Evolutionary conservation across 1,284 basidiomycete genomes (phyloP).

Genomic region (Irpex sp.): DNA sequence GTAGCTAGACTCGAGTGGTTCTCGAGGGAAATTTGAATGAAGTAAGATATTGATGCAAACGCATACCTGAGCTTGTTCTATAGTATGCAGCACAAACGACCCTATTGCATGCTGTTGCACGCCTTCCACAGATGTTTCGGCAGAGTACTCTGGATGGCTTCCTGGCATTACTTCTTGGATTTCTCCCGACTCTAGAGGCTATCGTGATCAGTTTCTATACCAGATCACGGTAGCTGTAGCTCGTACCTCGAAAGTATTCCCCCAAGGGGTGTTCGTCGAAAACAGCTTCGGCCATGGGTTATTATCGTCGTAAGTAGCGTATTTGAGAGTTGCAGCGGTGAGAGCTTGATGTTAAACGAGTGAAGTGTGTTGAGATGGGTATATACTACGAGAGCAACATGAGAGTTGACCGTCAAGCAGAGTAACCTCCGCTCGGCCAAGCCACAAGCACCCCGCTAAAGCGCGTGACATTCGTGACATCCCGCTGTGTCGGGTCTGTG

Average conservation of each 20-base stretch:
- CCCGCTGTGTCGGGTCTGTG: no score
- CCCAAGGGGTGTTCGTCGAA: conserved; percentile 76
- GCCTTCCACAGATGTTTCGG: conserved; percentile 12
- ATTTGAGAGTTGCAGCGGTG: neutral
- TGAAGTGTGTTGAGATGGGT: neutral
- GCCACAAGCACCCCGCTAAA: neutral
- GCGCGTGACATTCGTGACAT: neutral
- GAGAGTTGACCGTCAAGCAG: neutral
- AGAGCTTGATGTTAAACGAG: neutral
- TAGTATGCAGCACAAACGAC: neutral
- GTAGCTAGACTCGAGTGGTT: no score
- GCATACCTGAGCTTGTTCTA: conserved; percentile 16
- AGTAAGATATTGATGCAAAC: no score
- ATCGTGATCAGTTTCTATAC: conserved; percentile 45
- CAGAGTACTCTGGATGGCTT: conserved; percentile 17
- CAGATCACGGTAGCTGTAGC: neutral
- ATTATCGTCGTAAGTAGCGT: neutral
- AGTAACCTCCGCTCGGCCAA: neutral
- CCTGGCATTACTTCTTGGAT: conserved; percentile 10
- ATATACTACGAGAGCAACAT: neutral
- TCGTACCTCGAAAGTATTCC: conserved; percentile 66
- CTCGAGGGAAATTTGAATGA: no score
- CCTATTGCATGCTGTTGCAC: neutral
- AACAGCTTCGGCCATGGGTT: conserved; percentile 69
- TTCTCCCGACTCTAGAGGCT: conserved; percentile 9